phyloP scores from a whole-genome alignment of 2,329 filamentous ascomycete genomes.

The Pseudogymnoascus sp. region DNA sequence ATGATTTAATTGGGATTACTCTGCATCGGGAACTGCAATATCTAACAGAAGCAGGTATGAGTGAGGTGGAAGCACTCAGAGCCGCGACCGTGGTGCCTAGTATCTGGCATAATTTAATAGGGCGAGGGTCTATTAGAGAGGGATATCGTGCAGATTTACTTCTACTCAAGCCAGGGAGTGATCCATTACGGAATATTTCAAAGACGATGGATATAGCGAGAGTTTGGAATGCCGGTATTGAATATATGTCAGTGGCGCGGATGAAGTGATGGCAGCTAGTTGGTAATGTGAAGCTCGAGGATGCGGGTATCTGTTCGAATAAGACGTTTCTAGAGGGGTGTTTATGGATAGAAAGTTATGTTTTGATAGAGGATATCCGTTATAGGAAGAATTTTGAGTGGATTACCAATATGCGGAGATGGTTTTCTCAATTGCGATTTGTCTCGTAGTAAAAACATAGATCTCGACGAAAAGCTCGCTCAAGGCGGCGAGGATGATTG shows the following conservation, averaged over 20 bases:
- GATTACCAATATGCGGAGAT: too few relatives aligned
- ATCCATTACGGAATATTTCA: conserved; percentile 10
- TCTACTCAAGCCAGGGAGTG: conserved; percentile 8
- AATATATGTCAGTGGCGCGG: conserved; percentile 3
- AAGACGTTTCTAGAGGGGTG: too few relatives aligned
- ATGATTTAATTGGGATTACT: conserved; percentile 6
- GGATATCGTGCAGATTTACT: conserved; percentile 12
- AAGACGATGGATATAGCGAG: conserved; percentile 12
- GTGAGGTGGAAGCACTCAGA: conserved; percentile 5
- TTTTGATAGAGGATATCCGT: too few relatives aligned
- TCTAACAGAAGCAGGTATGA: conserved; percentile 9
- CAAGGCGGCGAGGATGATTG: too few relatives aligned
- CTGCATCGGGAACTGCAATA: conserved; percentile 10
- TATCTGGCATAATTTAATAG: conserved; percentile 9
- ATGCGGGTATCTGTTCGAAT: too few relatives aligned
- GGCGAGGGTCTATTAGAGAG: conserved; percentile 7
- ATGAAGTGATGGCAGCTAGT: neutral
- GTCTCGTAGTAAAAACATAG: too few relatives aligned
- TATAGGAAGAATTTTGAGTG: too few relatives aligned
- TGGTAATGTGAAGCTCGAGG: too few relatives aligned
- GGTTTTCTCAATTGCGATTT: too few relatives aligned
- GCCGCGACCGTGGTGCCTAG: conserved; percentile 9
- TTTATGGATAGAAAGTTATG: too few relatives aligned
- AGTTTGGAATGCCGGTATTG: conserved; percentile 12
- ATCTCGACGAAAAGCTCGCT: too few relatives aligned